Percentiles rank a stretch among this genome's conserved stretches.
Evolutionary conservation across 257 asterid species (phyloP).

Genomic region (Pogostemon cablin): DNA sequence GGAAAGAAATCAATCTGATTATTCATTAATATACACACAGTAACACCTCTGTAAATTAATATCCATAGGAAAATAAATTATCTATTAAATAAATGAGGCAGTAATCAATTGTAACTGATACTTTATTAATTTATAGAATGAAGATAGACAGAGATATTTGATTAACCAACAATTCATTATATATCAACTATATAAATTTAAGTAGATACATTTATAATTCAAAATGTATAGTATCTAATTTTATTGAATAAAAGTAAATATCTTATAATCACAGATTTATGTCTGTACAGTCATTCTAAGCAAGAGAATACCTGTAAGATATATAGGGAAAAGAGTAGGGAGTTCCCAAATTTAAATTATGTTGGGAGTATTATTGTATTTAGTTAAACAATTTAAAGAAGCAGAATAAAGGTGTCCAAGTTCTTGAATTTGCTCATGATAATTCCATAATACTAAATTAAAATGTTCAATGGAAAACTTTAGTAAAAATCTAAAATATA

Average conservation of each 20-base stretch:
- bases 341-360: not conserved
- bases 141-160: not conserved
- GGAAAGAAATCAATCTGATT: constrained; percentile 20
- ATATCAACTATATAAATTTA: not conserved
- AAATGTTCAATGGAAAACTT: not conserved
- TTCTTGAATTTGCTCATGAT: not conserved
- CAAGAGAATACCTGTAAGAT: not conserved
- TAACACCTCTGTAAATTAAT: constrained; percentile 1
- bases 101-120: not conserved
- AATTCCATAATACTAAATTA: not conserved
- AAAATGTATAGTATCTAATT: not conserved
- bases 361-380: not conserved
- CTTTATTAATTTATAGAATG: not conserved
- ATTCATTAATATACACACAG: constrained; percentile 9
- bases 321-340: not conserved
- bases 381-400: not conserved
- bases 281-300: not conserved
- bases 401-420: not conserved
- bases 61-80: not conserved
- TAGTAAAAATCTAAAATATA: not conserved
- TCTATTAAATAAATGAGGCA: not conserved
- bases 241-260: not conserved
- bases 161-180: not conserved
- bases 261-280: not conserved
- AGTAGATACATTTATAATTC: not conserved